A percentile compares a stretch with the other conserved stretches of the same genome.
Conservation (phyloP, 2,329 filamentous ascomycete species). For the Alternaria incomplexa region DNA sequence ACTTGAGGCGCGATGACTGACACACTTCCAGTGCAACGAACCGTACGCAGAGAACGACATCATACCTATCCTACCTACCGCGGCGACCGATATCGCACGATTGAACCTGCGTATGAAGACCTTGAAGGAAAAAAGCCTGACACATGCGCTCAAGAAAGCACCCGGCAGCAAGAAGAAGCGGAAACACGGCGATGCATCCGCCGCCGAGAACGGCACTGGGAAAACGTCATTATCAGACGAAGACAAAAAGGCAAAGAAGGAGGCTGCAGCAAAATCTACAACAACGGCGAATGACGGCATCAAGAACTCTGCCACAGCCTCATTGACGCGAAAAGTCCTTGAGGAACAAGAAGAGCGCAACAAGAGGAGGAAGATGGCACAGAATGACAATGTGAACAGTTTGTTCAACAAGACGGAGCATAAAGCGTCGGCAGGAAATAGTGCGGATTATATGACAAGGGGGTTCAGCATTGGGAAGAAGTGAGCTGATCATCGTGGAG, state of each 20-base stretch:
- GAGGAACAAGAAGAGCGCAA: constrained; percentile 84
- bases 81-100: constrained; percentile 71
- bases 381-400: constrained; percentile 57
- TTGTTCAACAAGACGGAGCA: constrained; percentile 52
- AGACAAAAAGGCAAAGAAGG: constrained; percentile 26
- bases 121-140: constrained; percentile 74
- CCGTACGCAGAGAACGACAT: constrained; percentile 75
- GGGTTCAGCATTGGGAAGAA: constrained; percentile 52
- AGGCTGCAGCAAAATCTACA: constrained; percentile 15
- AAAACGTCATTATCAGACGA: constrained; percentile 28
- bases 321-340: constrained; percentile 82
- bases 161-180: constrained; percentile 73
- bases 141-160: constrained; percentile 87
- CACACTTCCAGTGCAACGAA: constrained; percentile 69
- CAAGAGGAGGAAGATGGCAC: constrained; percentile 75
- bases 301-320: constrained; percentile 86
- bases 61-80: constrained; percentile 78
- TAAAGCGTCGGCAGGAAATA: constrained; percentile 48
- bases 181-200: constrained; percentile 58
- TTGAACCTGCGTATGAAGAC: constrained; percentile 70
- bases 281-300: constrained; percentile 63
- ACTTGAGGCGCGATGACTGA: constrained; percentile 13
- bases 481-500: constrained; percentile 6
- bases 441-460: constrained; percentile 58
- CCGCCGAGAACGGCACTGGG: constrained; percentile 9